A percentile compares a stretch with the other conserved stretches of the same genome.
These are phyloP conservation scores for Tetrastigma voinierianum DNA, from an alignment of 164 flowering plant species.

Conservation along the genomic window DNA sequence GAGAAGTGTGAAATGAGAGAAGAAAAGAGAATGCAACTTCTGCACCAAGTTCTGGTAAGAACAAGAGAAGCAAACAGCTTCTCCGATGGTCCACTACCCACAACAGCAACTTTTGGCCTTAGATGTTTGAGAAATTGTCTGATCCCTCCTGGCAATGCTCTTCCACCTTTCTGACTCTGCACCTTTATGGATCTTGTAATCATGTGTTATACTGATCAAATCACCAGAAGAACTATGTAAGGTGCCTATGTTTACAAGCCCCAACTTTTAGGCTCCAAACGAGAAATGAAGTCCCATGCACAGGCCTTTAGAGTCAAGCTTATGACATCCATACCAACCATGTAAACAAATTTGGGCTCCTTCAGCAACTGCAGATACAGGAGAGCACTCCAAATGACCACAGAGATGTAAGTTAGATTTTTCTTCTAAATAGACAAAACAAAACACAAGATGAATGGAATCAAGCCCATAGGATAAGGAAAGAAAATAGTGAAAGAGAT, in stretches of 20 bases:
- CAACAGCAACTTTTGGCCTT: constrained; percentile 72
- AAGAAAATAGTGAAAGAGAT: too few species aligned
- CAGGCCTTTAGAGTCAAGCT: constrained; percentile 78
- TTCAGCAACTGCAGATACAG: constrained; percentile 46
- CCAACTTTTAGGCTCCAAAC: constrained; percentile 73
- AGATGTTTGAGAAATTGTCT: constrained; percentile 2
- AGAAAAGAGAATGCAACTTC: too few species aligned
- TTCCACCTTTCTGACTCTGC: constrained; percentile 17
- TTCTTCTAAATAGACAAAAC: neutral
- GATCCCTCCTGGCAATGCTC: constrained; percentile 10
- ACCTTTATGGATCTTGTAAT: constrained; percentile 24
- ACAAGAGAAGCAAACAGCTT: constrained; percentile 89
- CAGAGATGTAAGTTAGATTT: too few species aligned
- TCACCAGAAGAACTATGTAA: constrained; percentile 47
- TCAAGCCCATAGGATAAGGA: too few species aligned
- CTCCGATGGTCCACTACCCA: constrained; percentile 98
- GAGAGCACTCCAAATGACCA: constrained; percentile 5
- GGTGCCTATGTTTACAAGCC: constrained; percentile 55
- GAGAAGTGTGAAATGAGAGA: too few species aligned
- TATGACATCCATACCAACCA: constrained; percentile 89
- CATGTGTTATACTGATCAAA: constrained; percentile 50
- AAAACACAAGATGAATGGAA: neutral
- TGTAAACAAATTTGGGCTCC: constrained; percentile 91
- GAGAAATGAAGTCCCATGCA: constrained; percentile 69
- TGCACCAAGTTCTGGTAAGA: constrained; percentile 96